phyloP scores from a whole-genome alignment of 495 filamentous ascomycete species.

The Pseudomonodictys pantanalensis region DNA sequence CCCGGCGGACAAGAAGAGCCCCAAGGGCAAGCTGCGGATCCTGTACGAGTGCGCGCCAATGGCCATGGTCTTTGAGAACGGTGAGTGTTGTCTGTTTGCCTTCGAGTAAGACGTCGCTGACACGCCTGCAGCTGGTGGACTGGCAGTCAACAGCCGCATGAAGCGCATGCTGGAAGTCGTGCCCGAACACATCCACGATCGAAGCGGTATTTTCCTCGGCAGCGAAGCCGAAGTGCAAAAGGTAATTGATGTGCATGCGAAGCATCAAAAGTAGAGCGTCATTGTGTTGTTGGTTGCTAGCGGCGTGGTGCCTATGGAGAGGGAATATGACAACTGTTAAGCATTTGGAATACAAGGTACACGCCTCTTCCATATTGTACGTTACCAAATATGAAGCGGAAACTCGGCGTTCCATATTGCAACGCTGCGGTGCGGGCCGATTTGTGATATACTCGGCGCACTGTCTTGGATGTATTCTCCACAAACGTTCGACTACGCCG shows the following conservation, averaged over 20 bases:
- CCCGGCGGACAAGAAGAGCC: constrained; percentile 94
- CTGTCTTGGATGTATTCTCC: too few relatives aligned
- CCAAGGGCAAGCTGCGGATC: constrained; percentile 96
- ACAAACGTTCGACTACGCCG: too few relatives aligned
- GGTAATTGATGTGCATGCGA: constrained; percentile 70
- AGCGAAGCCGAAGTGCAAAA: constrained; percentile 94
- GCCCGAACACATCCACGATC: constrained; percentile 92
- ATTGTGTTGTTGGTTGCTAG: too few relatives aligned
- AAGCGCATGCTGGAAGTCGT: constrained; percentile 83
- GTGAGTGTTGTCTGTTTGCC: constrained; percentile 50
- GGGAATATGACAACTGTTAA: too few relatives aligned
- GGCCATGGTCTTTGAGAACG: constrained; percentile 99
- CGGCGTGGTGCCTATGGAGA: too few relatives aligned
- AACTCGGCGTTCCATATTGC: constrained; percentile 17
- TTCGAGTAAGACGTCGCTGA: constrained; percentile 8
- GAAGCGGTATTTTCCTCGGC: constrained; percentile 92
- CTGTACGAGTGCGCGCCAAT: constrained; percentile 98
- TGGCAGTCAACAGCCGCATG: constrained; percentile 87
- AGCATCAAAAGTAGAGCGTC: constrained; percentile 37
- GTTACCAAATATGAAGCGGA: constrained; percentile 21
- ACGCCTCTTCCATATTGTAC: constrained; percentile 3
- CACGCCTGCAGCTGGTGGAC: constrained; percentile 67
- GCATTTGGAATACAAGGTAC: too few relatives aligned
- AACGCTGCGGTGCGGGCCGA: too few relatives aligned
- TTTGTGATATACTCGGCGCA: too few relatives aligned